Evolutionary conservation across 768 basidiomycete genomes (phyloP).

Genomic region (Boletus rubescentipes): DNA sequence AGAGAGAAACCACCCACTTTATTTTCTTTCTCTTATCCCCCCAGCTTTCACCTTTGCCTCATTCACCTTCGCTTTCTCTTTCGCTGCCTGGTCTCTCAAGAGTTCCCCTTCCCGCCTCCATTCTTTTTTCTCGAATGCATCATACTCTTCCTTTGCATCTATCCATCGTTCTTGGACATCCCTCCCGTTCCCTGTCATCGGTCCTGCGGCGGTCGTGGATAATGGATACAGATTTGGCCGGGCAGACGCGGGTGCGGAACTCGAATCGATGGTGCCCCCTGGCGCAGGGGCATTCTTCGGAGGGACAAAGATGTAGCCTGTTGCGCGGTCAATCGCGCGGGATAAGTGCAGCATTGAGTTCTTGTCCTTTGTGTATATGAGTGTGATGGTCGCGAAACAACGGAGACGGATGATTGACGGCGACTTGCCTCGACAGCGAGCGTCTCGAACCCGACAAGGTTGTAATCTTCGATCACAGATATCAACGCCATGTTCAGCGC

Average conservation of each 20-base stretch:
- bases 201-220: slow-evolving; percentile 63
- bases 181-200: slow-evolving; percentile 52
- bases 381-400: background rate
- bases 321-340: slow-evolving; percentile 82
- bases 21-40: slow-evolving; percentile 32
- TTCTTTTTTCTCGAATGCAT: slow-evolving; percentile 72
- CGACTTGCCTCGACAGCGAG: slow-evolving; percentile 84
- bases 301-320: slow-evolving; percentile 88
- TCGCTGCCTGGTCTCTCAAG: slow-evolving; percentile 24
- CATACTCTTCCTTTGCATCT: slow-evolving; percentile 80
- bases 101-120: slow-evolving; percentile 76
- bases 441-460: slow-evolving; percentile 94
- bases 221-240: slow-evolving; percentile 68
- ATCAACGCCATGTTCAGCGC: slow-evolving; percentile 88
- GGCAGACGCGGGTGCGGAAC: slow-evolving; percentile 36
- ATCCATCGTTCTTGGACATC: slow-evolving; percentile 95
- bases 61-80: slow-evolving; percentile 8
- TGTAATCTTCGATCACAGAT: slow-evolving; percentile 90
- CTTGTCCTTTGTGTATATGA: slow-evolving; percentile 64
- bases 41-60: slow-evolving; percentile 4
- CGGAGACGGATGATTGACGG: background rate
- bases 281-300: slow-evolving; percentile 35
- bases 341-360: slow-evolving; percentile 90
- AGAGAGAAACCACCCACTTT: slow-evolving; percentile 7
- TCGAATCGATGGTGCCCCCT: slow-evolving; percentile 31